phyloP scores from a whole-genome alignment of 2,329 filamentous ascomycete genomes.

The Fusarium odoratissimum region DNA sequence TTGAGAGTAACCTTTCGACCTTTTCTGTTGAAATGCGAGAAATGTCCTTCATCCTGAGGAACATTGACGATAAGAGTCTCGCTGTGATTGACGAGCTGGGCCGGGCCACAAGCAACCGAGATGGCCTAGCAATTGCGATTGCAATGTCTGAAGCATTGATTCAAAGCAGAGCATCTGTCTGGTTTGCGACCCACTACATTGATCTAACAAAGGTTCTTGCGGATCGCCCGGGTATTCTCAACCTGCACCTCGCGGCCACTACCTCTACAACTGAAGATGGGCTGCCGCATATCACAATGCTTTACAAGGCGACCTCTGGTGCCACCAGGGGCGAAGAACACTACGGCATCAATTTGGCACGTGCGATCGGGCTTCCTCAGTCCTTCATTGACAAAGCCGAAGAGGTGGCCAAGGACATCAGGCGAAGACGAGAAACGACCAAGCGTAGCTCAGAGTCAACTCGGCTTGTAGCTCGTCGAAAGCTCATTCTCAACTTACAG shows the following conservation, averaged over 20 bases:
- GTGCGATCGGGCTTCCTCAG: conserved; percentile 77
- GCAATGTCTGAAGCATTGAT: conserved; percentile 91
- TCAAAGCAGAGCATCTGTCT: conserved; percentile 81
- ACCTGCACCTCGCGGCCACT: conserved; percentile 82
- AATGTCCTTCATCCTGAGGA: conserved; percentile 89
- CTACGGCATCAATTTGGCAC: conserved; percentile 87
- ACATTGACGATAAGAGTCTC: conserved; percentile 80
- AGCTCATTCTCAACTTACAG: conserved; percentile 77
- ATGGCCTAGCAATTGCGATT: conserved; percentile 89
- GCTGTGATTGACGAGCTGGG: conserved; percentile 93
- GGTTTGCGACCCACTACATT: conserved; percentile 94
- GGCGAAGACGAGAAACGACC: conserved; percentile 66
- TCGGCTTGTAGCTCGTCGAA: conserved; percentile 72
- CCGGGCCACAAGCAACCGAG: conserved; percentile 86
- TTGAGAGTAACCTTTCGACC: conserved; percentile 91
- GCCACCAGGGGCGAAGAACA: conserved; percentile 72
- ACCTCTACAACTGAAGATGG: conserved; percentile 63
- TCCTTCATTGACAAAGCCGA: conserved; percentile 76
- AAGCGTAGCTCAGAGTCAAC: conserved; percentile 69
- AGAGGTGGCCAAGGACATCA: conserved; percentile 71
- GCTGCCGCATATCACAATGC: conserved; percentile 78
- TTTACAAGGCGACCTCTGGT: conserved; percentile 84
- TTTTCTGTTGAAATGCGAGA: conserved; percentile 97
- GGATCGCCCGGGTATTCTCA: conserved; percentile 82
- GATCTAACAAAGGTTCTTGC: conserved; percentile 82